Evolutionary conservation across 108 stramenopile genomes (phyloP).

Genomic region (Cyclotella atomus): DNA sequence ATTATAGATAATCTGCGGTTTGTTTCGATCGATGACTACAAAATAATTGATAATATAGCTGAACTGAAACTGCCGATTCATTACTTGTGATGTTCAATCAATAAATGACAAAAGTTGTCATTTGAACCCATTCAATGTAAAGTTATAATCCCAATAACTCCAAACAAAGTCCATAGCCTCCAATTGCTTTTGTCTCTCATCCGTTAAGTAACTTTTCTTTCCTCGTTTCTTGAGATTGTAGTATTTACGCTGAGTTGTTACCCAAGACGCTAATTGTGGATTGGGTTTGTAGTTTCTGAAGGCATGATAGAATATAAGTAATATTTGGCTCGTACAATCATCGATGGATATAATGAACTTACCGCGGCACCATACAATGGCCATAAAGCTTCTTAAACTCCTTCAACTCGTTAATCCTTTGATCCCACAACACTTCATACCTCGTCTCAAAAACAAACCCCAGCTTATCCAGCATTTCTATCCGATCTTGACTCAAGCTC

Average conservation of each 20-base stretch:
- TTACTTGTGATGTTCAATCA: too few relatives aligned
- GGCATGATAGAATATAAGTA: neutral
- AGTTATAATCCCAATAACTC: slow-evolving; percentile 44
- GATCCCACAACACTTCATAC: slow-evolving; percentile 24
- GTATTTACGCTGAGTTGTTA: slow-evolving; percentile 59
- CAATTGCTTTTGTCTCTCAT: slow-evolving; percentile 5
- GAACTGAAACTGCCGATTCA: too few relatives aligned
- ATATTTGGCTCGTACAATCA: too few relatives aligned
- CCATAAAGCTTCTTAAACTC: slow-evolving; percentile 43
- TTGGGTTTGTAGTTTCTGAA: slow-evolving; percentile 32
- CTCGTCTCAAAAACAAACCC: slow-evolving; percentile 40
- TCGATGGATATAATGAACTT: too few relatives aligned
- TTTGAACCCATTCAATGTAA: slow-evolving; percentile 20
- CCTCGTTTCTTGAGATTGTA: slow-evolving; percentile 43
- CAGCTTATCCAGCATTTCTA: slow-evolving; percentile 21
- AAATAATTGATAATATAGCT: too few relatives aligned
- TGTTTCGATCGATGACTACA: too few relatives aligned
- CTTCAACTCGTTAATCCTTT: slow-evolving; percentile 24
- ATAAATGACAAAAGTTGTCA: neutral
- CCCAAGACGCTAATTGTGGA: slow-evolving; percentile 62
- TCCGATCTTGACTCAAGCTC: slow-evolving; percentile 31
- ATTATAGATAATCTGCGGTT: too few relatives aligned
- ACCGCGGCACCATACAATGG: slow-evolving; percentile 57
- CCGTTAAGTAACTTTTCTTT: slow-evolving; percentile 3
- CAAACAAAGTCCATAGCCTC: slow-evolving; percentile 47